A percentile compares a stretch with the other conserved stretches of the same genome.
Conservation (phyloP, 1,139 yeast species). For the Wickerhamiella pararugosa region DNA sequence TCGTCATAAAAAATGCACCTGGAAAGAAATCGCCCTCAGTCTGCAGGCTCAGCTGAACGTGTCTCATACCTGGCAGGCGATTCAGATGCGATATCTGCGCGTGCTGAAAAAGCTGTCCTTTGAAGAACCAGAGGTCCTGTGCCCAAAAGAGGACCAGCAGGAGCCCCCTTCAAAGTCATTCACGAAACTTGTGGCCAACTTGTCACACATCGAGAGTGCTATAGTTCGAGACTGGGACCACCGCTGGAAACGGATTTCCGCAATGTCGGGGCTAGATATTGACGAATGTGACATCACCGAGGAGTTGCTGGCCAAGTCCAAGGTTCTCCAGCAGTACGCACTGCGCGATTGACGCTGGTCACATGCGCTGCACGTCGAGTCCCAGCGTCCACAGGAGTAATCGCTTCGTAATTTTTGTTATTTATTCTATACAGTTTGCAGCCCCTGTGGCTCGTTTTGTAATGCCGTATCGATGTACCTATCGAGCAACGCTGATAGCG, state of each 20-base stretch:
- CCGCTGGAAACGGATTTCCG: slow-evolving; percentile 27
- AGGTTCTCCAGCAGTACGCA: too few species aligned
- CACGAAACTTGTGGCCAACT: background rate
- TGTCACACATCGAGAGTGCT: slow-evolving; percentile 8
- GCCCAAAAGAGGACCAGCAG: background rate
- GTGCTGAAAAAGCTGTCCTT: slow-evolving; percentile 25
- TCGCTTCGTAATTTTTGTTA: too few species aligned
- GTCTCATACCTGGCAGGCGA: slow-evolving; percentile 26
- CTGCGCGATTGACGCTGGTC: too few species aligned
- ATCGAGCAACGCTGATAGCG: too few species aligned
- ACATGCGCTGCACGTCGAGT: too few species aligned
- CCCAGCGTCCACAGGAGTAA: too few species aligned
- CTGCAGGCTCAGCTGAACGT: slow-evolving; percentile 22
- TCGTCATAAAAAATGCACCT: slow-evolving; percentile 16
- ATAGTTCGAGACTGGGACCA: slow-evolving; percentile 29
- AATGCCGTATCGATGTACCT: too few species aligned
- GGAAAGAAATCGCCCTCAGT: slow-evolving; percentile 27
- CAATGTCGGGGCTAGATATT: slow-evolving; percentile 20
- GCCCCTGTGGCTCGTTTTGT: too few species aligned
- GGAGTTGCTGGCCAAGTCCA: background rate
- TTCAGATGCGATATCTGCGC: slow-evolving; percentile 32
- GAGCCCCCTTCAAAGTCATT: background rate
- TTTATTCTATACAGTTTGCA: too few species aligned
- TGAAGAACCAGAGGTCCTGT: slow-evolving; percentile 19
- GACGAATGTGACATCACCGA: slow-evolving; percentile 5